Conservation (phyloP, 441 rosid species). For the Populus hybrid region DNA sequence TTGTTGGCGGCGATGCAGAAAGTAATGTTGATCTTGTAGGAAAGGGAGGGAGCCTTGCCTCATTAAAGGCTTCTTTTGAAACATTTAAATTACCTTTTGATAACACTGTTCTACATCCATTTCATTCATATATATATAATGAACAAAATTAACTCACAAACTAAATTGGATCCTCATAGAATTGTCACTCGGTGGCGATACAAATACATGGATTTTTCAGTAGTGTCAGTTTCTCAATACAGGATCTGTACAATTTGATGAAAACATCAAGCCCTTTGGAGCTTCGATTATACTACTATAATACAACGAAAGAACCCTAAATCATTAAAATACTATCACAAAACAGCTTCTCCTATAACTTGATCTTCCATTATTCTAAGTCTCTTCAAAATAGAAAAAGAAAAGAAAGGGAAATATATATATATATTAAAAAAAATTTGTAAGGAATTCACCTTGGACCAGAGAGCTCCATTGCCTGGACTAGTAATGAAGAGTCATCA, state of each 20-base stretch:
- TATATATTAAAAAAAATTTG: neutral
- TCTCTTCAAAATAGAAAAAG: neutral
- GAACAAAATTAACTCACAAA: neutral
- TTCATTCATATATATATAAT: neutral
- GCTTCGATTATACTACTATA: conserved; percentile 8
- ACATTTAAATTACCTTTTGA: too few relatives aligned
- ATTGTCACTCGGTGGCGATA: conserved; percentile 4
- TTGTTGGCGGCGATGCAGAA: too few relatives aligned
- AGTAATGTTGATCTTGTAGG: too few relatives aligned
- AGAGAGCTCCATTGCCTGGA: conserved; percentile 92
- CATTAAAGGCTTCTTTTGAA: too few relatives aligned
- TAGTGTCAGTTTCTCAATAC: neutral
- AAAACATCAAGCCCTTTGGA: conserved; percentile 4
- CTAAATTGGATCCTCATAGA: neutral
- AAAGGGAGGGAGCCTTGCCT: too few relatives aligned
- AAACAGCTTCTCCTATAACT: conserved; percentile 12
- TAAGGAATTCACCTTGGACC: conserved; percentile 69
- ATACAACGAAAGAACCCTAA: conserved; percentile 9
- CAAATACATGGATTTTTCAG: conserved; percentile 11
- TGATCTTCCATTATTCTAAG: neutral
- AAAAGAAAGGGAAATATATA: neutral
- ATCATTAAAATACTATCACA: conserved; percentile 1
- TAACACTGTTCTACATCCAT: too few relatives aligned
- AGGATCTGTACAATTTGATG: conserved; percentile 17
- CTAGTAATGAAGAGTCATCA: conserved; percentile 67